Percentiles rank a stretch among this genome's conserved stretches.
Conservation (phyloP, 2,329 filamentous ascomycete species). For the Cercospora citrullina region DNA sequence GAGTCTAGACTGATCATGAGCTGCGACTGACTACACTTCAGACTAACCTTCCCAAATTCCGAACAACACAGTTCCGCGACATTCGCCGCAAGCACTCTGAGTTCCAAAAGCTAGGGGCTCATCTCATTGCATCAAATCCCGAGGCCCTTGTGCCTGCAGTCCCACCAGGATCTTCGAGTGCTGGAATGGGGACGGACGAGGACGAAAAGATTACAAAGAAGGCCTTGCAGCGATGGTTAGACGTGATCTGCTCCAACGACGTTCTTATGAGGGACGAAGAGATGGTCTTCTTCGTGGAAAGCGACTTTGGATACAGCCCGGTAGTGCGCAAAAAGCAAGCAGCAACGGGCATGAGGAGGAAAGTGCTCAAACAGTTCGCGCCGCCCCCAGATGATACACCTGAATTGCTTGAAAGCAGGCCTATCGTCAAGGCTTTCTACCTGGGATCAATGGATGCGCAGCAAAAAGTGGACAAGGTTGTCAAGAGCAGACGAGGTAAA, state of each 20-base stretch:
- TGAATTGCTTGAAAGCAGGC: conserved; percentile 84
- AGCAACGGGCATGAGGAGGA: conserved; percentile 89
- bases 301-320: conserved; percentile 96
- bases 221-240: conserved; percentile 90
- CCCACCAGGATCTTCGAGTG: conserved; percentile 89
- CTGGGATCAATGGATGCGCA: conserved; percentile 94
- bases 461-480: conserved; percentile 92
- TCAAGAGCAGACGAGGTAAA: conserved; percentile 86
- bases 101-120: conserved; percentile 93
- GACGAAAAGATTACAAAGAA: conserved; percentile 88
- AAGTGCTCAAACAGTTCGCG: conserved; percentile 97
- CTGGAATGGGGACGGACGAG: conserved; percentile 92
- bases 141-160: conserved; percentile 93
- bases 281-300: conserved; percentile 98
- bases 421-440: conserved; percentile 93
- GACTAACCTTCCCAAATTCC: conserved; percentile 98
- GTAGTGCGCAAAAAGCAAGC: conserved; percentile 95
- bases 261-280: conserved; percentile 93
- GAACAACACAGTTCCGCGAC: conserved; percentile 97
- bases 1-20: not conserved
- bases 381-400: conserved; percentile 96
- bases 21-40: conserved; percentile 45
- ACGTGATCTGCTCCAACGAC: conserved; percentile 87
- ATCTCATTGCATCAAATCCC: conserved; percentile 95
- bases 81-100: conserved; percentile 93